These are phyloP conservation scores for Calonectria leucothoes DNA, from an alignment of 2,329 filamentous ascomycete genomes.

Conservation along the genomic window DNA sequence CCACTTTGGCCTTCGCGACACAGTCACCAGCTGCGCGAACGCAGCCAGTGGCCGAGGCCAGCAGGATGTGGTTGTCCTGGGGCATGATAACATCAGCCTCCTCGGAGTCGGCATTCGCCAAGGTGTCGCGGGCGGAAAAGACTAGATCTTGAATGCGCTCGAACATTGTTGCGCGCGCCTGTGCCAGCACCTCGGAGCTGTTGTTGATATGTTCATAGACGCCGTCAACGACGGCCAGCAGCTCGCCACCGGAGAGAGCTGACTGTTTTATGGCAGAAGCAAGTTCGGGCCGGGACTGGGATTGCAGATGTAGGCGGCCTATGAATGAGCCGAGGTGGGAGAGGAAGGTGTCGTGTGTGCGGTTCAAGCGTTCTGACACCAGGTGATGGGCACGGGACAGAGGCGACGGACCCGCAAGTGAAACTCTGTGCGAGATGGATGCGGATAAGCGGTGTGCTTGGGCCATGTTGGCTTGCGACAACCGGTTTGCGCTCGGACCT, in stretches of 20 bases:
- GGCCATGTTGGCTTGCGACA: constrained; percentile 51
- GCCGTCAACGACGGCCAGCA: constrained; percentile 83
- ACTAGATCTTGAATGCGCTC: constrained; percentile 84
- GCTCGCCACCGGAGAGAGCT: constrained; percentile 81
- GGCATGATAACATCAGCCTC: constrained; percentile 85
- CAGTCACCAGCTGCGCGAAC: constrained; percentile 93
- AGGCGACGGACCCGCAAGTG: constrained; percentile 76
- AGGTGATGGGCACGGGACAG: constrained; percentile 75
- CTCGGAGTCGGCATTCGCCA: constrained; percentile 74
- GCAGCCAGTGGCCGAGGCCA: constrained; percentile 85
- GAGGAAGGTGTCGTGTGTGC: constrained; percentile 87
- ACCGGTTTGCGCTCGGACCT: constrained; percentile 45
- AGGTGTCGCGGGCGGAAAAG: constrained; percentile 82
- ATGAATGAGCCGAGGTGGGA: constrained; percentile 94
- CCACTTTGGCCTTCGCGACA: constrained; percentile 84
- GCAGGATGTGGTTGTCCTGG: constrained; percentile 79
- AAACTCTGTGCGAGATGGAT: constrained; percentile 78
- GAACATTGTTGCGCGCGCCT: constrained; percentile 81
- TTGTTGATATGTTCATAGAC: constrained; percentile 82
- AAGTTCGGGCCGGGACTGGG: constrained; percentile 88
- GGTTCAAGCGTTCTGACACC: constrained; percentile 84
- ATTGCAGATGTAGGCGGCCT: constrained; percentile 88
- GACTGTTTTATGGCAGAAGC: constrained; percentile 86
- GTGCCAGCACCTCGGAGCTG: constrained; percentile 73
- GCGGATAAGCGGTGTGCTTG: constrained; percentile 62